Evolutionary conservation across 306 rosid genomes (phyloP), one percentile per base, ranked within the genome.

Genomic region (Citrullus mucosospermus): DNA sequence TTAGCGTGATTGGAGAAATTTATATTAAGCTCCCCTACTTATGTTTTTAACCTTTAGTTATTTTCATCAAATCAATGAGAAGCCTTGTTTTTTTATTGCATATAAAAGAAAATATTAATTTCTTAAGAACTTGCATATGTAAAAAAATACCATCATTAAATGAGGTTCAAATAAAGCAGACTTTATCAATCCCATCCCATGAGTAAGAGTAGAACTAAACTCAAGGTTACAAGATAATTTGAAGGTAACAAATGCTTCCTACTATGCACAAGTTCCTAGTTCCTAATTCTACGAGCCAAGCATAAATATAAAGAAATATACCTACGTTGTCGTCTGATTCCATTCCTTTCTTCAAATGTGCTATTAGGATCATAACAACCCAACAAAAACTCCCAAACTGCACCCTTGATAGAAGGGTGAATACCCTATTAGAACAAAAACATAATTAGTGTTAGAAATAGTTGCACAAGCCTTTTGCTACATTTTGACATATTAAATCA

Each of bases 381-480:
- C 80, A 92, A 80, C 91, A 94, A 89, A 87, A 94, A 94, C 81
- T 94, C 98, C 98, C 96, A 92, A 38, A 94, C 98, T 76, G 53
- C 89, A 77, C 92, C 98, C 83, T 94, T 92, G 80, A 94, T 92
- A 82, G 95, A 88, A 89, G 98, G 98, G 82, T 94, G 96, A 79
- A 94, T 84, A 61, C 98, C 98, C 98, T 94, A 81, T 83, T 84
- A 65, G 75, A 53, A 76, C 9, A 6, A 58, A 71, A 22, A 66
- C 9, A 20, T 10, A 17, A 36, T 78, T 53, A 16, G 18, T 3
- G 34, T 17, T 63, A 43, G 14, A 22, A 25, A 70, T 44, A 68
- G 54, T 22, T 51, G 2, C 14, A 53, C 43, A n/a, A 30, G 30
- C 55, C 16, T 50, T 74, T 53, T 12, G 46, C 46, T 28, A 30